Base-by-base conservation (phyloP, 2,329 filamentous ascomycete genomes). In the Byssoonygena ceratinophila region DNA sequence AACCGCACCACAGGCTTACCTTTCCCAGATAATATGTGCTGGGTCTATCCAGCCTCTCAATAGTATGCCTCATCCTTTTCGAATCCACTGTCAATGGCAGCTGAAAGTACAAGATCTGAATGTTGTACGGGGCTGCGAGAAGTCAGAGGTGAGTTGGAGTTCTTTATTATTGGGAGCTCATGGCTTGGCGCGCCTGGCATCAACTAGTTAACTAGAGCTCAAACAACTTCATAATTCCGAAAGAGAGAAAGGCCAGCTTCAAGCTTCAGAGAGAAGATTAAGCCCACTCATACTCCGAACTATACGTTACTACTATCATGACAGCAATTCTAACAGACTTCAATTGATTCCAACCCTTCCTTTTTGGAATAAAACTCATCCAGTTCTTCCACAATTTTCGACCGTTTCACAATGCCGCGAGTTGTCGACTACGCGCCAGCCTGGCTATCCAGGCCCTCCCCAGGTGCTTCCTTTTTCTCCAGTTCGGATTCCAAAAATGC, bases 11-110 rank as follows among this genome's bases (percentile, higher is more conserved):
- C 20, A 47, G 66, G 94, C 20, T 27, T 45, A 16, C 91, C 74
- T 86, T 86, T 72, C 79, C 83, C 57, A 82, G 78, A 64, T 90
- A 95, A 74, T 98, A 98, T 62, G 91, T 90, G 68, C 91, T 97
- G 16, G 92, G 91, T 71, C 84, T 85, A 71, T 98, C 92, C 58
- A 98, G 81, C 56, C 92, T 80, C 47, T 97, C 91, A 57, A 97
- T 86, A 5, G 92, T 97, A 67, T 59, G 48, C 9, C 60, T 64
- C 67, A 69, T 69, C 8, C 46, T 50, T 23, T 36, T 49, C 16
- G 40, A n/a, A 1, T 39, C 22, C 9, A 20, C 23, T 12, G 37
- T 2, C 18, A 23, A 40, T 23, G 18, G 23, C 14, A 9, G 18
- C 23, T 40, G 37, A 22, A 9, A 11, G n/a, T 3, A 6, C 37